These are phyloP conservation scores for Alternaria viburni DNA, from an alignment of 2,329 filamentous ascomycete species.

Conservation along the genomic window DNA sequence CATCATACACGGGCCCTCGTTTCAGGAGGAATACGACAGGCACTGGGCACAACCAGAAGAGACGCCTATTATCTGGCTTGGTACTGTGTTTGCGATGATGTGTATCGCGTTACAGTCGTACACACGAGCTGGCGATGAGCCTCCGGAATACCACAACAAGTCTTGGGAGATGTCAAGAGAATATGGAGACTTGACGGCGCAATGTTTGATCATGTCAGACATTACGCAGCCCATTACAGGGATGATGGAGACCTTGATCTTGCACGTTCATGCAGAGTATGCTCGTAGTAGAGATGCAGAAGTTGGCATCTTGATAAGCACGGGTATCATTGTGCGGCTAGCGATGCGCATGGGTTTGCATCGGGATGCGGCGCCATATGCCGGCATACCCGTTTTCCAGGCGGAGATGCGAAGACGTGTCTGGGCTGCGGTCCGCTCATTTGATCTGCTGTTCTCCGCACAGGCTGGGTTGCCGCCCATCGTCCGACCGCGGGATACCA, in stretches of 20 bases:
- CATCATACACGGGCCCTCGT: slow-evolving; percentile 73
- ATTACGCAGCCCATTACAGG: slow-evolving; percentile 77
- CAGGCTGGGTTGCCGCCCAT: slow-evolving; percentile 68
- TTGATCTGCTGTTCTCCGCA: slow-evolving; percentile 79
- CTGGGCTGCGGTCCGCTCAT: slow-evolving; percentile 74
- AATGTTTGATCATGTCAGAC: slow-evolving; percentile 77
- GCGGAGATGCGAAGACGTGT: slow-evolving; percentile 71
- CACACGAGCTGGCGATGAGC: slow-evolving; percentile 79
- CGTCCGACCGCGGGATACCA: slow-evolving; percentile 76
- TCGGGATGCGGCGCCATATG: slow-evolving; percentile 76
- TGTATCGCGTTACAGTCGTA: slow-evolving; percentile 81
- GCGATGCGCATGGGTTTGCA: slow-evolving; percentile 80
- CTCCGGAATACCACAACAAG: slow-evolving; percentile 76
- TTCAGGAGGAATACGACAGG: slow-evolving; percentile 70
- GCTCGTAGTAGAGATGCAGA: slow-evolving; percentile 76
- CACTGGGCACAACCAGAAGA: slow-evolving; percentile 77
- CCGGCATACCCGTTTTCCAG: slow-evolving; percentile 73
- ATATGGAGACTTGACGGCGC: slow-evolving; percentile 75
- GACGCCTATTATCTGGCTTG: slow-evolving; percentile 78
- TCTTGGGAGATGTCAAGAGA: slow-evolving; percentile 57
- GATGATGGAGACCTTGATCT: slow-evolving; percentile 78
- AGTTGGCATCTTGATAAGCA: slow-evolving; percentile 67
- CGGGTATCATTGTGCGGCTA: slow-evolving; percentile 65
- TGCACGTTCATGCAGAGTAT: slow-evolving; percentile 79
- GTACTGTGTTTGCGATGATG: slow-evolving; percentile 76